Base-by-base conservation (phyloP, 768 basidiomycete species). In the Rhodocollybia butyracea region DNA sequence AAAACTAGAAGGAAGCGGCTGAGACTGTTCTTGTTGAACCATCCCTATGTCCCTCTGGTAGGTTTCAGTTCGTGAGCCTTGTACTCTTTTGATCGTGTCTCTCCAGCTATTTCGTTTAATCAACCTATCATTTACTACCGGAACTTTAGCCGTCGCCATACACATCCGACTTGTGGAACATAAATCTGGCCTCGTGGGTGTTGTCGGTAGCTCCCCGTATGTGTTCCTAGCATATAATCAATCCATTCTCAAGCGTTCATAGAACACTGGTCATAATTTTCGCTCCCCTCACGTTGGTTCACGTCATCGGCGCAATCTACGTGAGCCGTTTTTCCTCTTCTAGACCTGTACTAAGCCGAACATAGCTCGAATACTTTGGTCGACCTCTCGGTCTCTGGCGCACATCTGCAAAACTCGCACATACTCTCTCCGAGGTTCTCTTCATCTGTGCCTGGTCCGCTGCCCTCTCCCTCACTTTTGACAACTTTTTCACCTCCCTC, bases 371-470 rank as follows among this genome's bases (percentile, higher is more conserved):
- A 71, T 97, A 97, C 71, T 94, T 94, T 64, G 89, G 94, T 38
- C 84, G 88, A 32, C 94, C 94, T 5, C 74, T 96, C 22, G 94
- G 94, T n/a, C 75, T 96, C 29, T 96, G 94, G 94, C 79, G 82
- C 50, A 93, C 94, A 30, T 91, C 91, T 30, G 84, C 77, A 47
- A 95, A 95, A 70, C 81, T 94, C 34, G 83, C 88, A 2, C 87
- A 94, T 64, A 95, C 93, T 6, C 81, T 95, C 30, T 80, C 85
- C 43, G 94, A 96, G 74, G 88, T 94, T 42, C 76, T 92, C 53
- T 94, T 92, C 68, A 93, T 94, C 61, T 95, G 93, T 70, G 83
- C 88, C n/a, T 96, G 93, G 92, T 92, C 91, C 55, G 89, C 91
- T 30, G 86, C 89, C 15, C 79, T 95, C 52, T 91, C 91, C 17